Base-by-base conservation (phyloP, 306 rosid genomes). In the Malus orientalis region DNA sequence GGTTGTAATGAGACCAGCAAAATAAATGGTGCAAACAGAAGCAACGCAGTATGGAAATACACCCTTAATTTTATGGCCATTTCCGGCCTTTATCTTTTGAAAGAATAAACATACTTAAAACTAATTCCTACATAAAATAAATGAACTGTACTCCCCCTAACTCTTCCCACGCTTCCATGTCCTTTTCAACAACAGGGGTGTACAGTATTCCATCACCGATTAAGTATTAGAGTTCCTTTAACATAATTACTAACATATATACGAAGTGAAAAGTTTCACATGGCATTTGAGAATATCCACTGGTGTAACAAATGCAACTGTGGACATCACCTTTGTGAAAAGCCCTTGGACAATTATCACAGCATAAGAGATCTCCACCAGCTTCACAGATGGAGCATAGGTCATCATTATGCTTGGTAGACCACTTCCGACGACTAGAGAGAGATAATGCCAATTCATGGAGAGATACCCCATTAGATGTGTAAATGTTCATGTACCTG, bases 331-430 rank as follows among this genome's bases (percentile, higher is more conserved):
- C 93, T 82, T 75, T 75, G 84, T 96, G 99, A 78, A 87, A 96
- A 67, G 96, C 89, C 77, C 99, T 81, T 30, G 99, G 99, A 82
- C 99, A 96, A 59, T 93, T 95, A 85, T 92, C 91, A 80, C 99
- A 96, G 77, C 97, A 87, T 83, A 92, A 69, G 67, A 96, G 96
- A 82, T 88, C 89, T 85, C 97, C 98, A 73, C 97, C 96, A 76
- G 88, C 92, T 27, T 72, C 76, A 81, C 99, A 96, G 55, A 89
- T 89, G 82, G 82, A 82, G 83, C 99, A 96, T 72, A 91, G 96
- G 70, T 96, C 93, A 83, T 96, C 99, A 66, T 87, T 87, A 8
- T 89, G 89, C 81, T 71, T 55, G 77, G 81, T 44, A 69, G 93
- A 81, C 38, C 88, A 86, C 80, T 81, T 91, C 62, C 88, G 70